Base-by-base conservation (phyloP, 75 land plant genomes). In the Pinus tabuliformis region DNA sequence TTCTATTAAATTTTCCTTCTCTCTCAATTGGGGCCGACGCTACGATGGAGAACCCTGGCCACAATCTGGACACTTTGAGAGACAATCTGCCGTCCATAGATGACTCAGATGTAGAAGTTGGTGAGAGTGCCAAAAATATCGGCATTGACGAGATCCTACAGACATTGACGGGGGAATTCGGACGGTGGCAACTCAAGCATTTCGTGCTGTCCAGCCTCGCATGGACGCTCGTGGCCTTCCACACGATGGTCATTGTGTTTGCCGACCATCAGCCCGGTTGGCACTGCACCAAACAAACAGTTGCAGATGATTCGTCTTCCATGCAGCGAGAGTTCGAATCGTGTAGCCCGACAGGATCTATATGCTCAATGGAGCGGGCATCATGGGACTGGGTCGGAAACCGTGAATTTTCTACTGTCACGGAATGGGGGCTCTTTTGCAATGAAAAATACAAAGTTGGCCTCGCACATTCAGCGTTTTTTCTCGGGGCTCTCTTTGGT, bases 311-410 rank as follows among this genome's bases (percentile, higher is more conserved):
- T 42, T 42, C 6, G 18, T 24, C 59, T 70, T 26, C 26, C 26
- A 26, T 26, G 26, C 26, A 26, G 26, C 26, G 26, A 26, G 26
- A 26, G 26, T 26, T 26, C 26, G 26, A 26, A 0, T 26, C 26
- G 26, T 21, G 57, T 77, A 42, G 21, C 77, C 36, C 72, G 4
- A 16, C 54, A 9, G 49, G n/a, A 36, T 66, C 70, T 20, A 62
- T 78, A 15, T 88, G 89, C 70, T 81, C 78, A 14, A 28, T 84
- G 77, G 83, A 79, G 42, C 74, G 81, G 22, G 78, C 81, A 24
- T 74, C 78, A 33, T 93, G 96, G 96, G 90, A 91, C 68, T 93
- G 95, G 95, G 64, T 56, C 58, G 86, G 76, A 2, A 85, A 91
- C 2, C 20, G 45, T 24, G 85, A 80, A 1, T 24, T 33, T 33